Percentiles rank a stretch among this genome's conserved stretches.
Conservation (phyloP, 495 filamentous ascomycete genomes). For the Aspergillus cavernicola region DNA sequence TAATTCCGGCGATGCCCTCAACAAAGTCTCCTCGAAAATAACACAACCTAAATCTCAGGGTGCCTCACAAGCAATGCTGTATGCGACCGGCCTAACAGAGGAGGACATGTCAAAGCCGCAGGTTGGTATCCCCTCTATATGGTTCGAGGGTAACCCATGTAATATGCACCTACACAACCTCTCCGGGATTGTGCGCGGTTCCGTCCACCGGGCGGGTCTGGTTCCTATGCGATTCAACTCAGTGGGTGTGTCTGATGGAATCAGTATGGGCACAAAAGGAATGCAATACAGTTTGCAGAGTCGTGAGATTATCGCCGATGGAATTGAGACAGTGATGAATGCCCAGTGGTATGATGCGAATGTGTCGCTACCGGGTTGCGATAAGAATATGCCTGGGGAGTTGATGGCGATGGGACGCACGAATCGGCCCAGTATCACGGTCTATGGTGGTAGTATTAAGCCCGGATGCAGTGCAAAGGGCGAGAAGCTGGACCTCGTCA, state of each 20-base stretch:
- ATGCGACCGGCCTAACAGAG: slow-evolving; percentile 81
- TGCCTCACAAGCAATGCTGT: slow-evolving; percentile 97
- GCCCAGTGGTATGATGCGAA: no score
- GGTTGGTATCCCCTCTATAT: slow-evolving; percentile 89
- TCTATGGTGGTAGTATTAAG: no score
- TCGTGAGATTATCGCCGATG: no score
- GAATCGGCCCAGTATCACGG: no score
- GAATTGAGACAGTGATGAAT: no score
- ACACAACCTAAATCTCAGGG: slow-evolving; percentile 97
- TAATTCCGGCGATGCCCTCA: no score
- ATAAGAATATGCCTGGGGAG: no score
- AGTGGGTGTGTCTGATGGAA: slow-evolving; percentile 76
- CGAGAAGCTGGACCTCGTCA: no score
- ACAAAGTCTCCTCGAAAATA: slow-evolving; percentile 75
- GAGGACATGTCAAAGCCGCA: slow-evolving; percentile 89
- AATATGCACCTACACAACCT: slow-evolving; percentile 97
- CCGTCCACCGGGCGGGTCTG: slow-evolving; percentile 74
- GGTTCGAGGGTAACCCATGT: slow-evolving; percentile 90
- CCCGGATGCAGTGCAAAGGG: no score
- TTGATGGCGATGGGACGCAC: no score
- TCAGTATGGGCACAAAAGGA: slow-evolving; percentile 51
- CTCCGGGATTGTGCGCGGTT: slow-evolving; percentile 74
- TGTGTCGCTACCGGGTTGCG: no score
- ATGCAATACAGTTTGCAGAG: not conserved
- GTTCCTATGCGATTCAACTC: slow-evolving; percentile 96